Evolutionary conservation across 768 basidiomycete genomes (phyloP), one percentile per base, ranked within the genome.

Genomic region (Lactifluus pinguis): DNA sequence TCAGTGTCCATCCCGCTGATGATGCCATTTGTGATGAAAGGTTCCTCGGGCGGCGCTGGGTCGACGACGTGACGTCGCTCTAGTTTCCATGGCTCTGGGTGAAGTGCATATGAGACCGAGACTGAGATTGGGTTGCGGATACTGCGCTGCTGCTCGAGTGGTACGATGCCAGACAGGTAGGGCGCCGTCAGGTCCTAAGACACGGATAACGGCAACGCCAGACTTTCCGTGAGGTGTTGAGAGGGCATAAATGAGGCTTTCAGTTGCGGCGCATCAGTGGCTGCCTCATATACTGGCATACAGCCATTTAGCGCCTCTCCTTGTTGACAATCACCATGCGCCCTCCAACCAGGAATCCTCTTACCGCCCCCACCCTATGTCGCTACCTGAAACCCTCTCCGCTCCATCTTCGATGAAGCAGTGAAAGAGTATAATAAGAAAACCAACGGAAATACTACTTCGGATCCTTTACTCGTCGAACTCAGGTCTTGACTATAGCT

Each of bases 211-310:
- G 1, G 85, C 90, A 17, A 95, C 80, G 15, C 92, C 93, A 4
- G 81, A 91, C 63, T 86, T 92, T 1, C 92, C 93, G 2, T 87
- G 83, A 1, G 92, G 89, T 0, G 92, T 93, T 0, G 92, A 90
- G 30, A 94, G 77, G 1, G 92, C 93, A 69, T 88, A 95, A 49
- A 2, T 25, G 25, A 25, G 2, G 25, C 25, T 25, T 25, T 25
- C 25, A 25, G 25, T 25, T 25, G 25, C 2, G 25, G 25, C 25
- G 2, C 25, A 25, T 25, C 25, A 25, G 25, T 25, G 25, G 25
- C 25, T 25, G 25, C 25, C 25, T 25, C 25, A 25, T 25, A n/a
- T n/a, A n/a, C n/a, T n/a, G n/a, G n/a, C n/a, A n/a, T n/a, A n/a
- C n/a, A n/a, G n/a, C n/a, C n/a, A n/a, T 32, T 32, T 32, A 7